These are phyloP conservation scores for Podospora sp. DNA, from an alignment of 495 filamentous ascomycete species.

Conservation along the genomic window DNA sequence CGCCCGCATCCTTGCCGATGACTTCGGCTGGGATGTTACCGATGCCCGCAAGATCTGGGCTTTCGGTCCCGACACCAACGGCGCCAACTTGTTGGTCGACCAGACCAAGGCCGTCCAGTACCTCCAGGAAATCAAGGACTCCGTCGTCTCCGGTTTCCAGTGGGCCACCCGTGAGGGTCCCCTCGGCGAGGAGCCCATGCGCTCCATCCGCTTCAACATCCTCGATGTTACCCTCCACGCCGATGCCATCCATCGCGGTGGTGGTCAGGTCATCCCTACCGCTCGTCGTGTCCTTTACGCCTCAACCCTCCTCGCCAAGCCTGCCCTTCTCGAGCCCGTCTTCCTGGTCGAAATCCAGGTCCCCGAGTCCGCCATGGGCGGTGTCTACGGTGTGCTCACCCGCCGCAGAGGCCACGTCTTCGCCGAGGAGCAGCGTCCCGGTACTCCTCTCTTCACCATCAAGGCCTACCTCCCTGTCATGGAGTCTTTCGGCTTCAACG, in stretches of 20 bases:
- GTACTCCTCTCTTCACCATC: constrained; percentile 98
- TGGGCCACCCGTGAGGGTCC: constrained; percentile 99
- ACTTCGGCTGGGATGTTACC: constrained; percentile 99
- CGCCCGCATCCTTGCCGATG: constrained; percentile 94
- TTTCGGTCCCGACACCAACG: constrained; percentile 96
- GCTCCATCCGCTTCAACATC: constrained; percentile 95
- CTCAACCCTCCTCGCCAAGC: constrained; percentile 85
- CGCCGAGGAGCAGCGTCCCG: constrained; percentile 94
- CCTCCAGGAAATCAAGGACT: constrained; percentile 99
- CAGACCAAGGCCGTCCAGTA: constrained; percentile 99
- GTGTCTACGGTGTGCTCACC: constrained; percentile 99
- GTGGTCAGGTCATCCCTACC: constrained; percentile 98
- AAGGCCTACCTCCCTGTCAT: constrained; percentile 99
- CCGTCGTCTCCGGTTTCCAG: constrained; percentile 99
- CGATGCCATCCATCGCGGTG: constrained; percentile 99
- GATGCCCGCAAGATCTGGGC: constrained; percentile 99
- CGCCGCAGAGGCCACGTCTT: constrained; percentile 98
- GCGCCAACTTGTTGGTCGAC: constrained; percentile 97
- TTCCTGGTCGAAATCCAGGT: constrained; percentile 99
- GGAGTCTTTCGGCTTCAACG: constrained; percentile 99
- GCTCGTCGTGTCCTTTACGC: constrained; percentile 97
- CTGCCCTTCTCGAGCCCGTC: constrained; percentile 91
- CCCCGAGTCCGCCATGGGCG: constrained; percentile 97
- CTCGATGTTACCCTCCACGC: constrained; percentile 99
- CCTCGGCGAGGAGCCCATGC: constrained; percentile 97